A percentile compares a stretch with the other conserved stretches of the same genome.
phyloP scores from a whole-genome alignment of 1,284 basidiomycete species.

The Pterulicium gracile region DNA sequence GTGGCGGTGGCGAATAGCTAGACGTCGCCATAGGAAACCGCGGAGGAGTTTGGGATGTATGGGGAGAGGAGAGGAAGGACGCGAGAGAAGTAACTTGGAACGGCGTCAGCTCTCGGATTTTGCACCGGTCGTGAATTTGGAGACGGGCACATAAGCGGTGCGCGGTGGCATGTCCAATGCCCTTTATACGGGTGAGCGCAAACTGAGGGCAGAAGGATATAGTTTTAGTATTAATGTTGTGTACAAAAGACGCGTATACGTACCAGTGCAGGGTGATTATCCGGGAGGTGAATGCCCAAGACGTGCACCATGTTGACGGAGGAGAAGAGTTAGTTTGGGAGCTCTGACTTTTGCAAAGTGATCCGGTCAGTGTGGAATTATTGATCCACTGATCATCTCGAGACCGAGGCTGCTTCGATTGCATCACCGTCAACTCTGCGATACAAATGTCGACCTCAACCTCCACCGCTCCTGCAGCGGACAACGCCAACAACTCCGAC shows the following conservation, averaged over 20 bases:
- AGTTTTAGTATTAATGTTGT: not conserved
- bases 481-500: too few species aligned
- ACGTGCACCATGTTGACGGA: constrained; percentile 54
- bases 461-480: too few species aligned
- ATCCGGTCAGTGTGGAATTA: too few species aligned
- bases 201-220: constrained; percentile 57
- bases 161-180: constrained; percentile 66
- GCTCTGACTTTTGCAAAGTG: not conserved
- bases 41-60: constrained; percentile 50
- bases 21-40: constrained; percentile 52
- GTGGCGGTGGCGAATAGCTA: constrained; percentile 35
- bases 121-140: constrained; percentile 74
- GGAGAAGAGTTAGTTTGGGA: constrained; percentile 1
- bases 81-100: constrained; percentile 76
- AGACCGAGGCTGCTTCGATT: too few species aligned
- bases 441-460: too few species aligned
- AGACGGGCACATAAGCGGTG: constrained; percentile 80
- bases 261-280: constrained; percentile 60
- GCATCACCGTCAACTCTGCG: too few species aligned
- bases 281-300: constrained; percentile 64
- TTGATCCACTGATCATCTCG: too few species aligned
- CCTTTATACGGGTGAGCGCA: constrained; percentile 79
- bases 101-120: constrained; percentile 67
- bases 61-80: constrained; percentile 81
- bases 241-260: constrained; percentile 12